Base-by-base conservation (phyloP, 345 rosid genomes). In the Theobroma cacao region DNA sequence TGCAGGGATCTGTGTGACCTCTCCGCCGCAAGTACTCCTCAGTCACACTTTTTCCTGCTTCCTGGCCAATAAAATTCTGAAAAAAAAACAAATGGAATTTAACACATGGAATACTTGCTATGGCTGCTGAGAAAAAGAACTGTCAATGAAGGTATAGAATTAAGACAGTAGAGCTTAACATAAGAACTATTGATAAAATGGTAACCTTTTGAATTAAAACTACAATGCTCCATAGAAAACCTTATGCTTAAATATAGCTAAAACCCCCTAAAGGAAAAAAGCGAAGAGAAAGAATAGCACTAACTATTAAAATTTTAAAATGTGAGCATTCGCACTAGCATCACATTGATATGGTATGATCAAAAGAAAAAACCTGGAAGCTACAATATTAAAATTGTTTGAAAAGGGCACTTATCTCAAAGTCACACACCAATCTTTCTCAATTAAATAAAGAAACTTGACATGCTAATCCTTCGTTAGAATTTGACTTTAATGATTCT, bases 11-110 rank as follows among this genome's bases (percentile, higher is more conserved):
- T 79, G 85, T 82, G 79, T 89, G 81, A 77, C 97, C 97, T 85
- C 96, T 91, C 61, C 80, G 88, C 76, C 66, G 87, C 78, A 95
- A 79, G 85, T 95, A 95, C 67, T 92, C 97, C 56, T 89, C 89
- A 66, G 90, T 92, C 78, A 95, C 92, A 80, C 55, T 85, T 76
- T 87, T 85, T 9, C 96, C 98, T 5, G 82, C 88, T 77, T 95
- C 93, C 77, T 81, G 90, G 34, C 97, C 98, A 2, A 95, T 85
- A 77, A 93, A 92, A 84, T 91, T 95, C 99, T 92, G 91, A 78
- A 84, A 28, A n/a, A 78, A 84, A 41, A 33, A 59, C 22, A 47
- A 83, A 80, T 3, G 13, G 63, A 78, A 66, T 5, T 41, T 61
- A 77, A 45, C 50, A 80, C 40, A 20, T 14, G 2, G 11, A 63